Base-by-base conservation (phyloP, 805 yeast genomes). In the Metschnikowia arizonensis region DNA sequence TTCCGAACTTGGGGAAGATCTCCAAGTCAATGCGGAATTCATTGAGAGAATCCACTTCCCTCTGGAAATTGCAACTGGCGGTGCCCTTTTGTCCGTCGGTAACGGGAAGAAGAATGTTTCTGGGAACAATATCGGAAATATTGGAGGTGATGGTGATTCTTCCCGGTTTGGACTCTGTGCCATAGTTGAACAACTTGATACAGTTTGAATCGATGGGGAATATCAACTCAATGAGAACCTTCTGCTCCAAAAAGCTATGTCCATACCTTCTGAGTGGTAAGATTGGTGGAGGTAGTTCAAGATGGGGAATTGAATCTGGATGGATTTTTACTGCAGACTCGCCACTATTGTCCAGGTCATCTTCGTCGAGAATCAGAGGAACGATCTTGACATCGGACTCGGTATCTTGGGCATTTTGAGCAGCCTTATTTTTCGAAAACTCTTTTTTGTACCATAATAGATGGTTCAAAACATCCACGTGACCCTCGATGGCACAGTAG, bases 401-500 rank as follows among this genome's bases (percentile, higher is more conserved):
- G 3, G 19, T 10, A n/a, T 11, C 9, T 11, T 19, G 24, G 1
- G n/a, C 12, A 23, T 36, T 12, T 5, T 15, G 37, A 4, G 33
- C 24, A 11, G 34, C 18, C 11, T 29, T 29, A 21, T 24, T 37
- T 6, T 19, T 33, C 3, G 48, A 40, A 21, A 53, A 46, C 26
- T 49, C 53, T 25, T 57, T 52, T 39, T 61, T 56, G 54, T 68
- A 69, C 24, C 72, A 73, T 15, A 82, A 71, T 36, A 91, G 69
- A 18, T 82, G 82, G 61, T 86, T 83, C 53, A 90, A 66, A 2
- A 88, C 91, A n/a, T 73, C 76, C 24, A 88, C 81, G 58, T 89
- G 91, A 19, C 99, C 98, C 62, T 90, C 97, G 80, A 95, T 87
- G 18, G 90, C 85, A 21, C 97, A 91, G 61, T 91, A 87, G 61